Conservation (phyloP, 169 alveolate genomes). For the Cryptosporidium parvum region DNA sequence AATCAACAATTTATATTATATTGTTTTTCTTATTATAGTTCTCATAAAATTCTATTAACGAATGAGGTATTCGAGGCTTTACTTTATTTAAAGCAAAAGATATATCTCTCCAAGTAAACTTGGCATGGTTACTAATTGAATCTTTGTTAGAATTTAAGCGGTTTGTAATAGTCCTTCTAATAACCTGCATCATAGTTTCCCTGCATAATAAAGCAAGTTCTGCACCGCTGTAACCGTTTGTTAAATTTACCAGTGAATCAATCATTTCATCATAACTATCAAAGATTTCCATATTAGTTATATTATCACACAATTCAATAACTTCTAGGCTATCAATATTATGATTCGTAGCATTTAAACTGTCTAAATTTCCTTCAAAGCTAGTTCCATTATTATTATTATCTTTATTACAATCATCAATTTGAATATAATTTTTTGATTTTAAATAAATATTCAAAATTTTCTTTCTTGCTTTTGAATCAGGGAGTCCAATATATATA, state of each 20-base stretch:
- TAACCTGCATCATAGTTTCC: conserved; percentile 89
- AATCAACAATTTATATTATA: conserved; percentile 10
- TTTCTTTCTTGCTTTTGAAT: conserved; percentile 90
- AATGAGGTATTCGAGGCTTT: conserved; percentile 79
- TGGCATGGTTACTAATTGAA: conserved; percentile 31
- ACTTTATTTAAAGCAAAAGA: conserved; percentile 75
- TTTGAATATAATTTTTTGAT: conserved; percentile 1
- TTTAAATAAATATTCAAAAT: conserved; percentile 84
- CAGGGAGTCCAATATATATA: conserved; percentile 98
- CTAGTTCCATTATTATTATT: conserved; percentile 14
- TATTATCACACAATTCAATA: conserved; percentile 86
- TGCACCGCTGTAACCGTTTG: conserved; percentile 97
- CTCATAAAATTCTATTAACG: conserved; percentile 78
- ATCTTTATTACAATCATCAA: neutral
- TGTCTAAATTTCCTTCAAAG: neutral
- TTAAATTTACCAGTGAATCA: conserved; percentile 89
- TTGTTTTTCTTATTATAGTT: conserved; percentile 74
- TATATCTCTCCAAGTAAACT: conserved; percentile 76
- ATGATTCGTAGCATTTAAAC: neutral
- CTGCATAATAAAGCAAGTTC: conserved; percentile 91
- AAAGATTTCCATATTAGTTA: conserved; percentile 87
- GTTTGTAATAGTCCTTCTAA: conserved; percentile 57
- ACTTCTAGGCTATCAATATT: conserved; percentile 78
- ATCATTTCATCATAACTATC: conserved; percentile 87
- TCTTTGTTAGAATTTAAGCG: conserved; percentile 10